Percentiles rank a stretch among this genome's conserved stretches.
Evolutionary conservation across 2,329 filamentous ascomycete species (phyloP).

Genomic region (Colletotrichum shisoi): DNA sequence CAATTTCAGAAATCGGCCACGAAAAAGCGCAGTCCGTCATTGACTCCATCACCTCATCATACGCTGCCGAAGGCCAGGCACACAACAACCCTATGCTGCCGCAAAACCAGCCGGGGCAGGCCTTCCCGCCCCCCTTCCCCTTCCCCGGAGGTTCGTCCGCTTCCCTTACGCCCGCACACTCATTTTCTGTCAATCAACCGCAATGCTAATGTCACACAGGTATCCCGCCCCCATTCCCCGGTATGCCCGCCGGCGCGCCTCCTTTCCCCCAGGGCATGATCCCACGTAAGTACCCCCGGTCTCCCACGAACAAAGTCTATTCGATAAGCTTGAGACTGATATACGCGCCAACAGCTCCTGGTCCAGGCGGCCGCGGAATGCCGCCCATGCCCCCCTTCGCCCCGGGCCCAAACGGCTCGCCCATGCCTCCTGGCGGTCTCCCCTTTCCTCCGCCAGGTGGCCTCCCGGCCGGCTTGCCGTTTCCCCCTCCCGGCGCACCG

Average conservation of each 20-base stretch:
- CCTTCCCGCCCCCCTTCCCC: slow-evolving; percentile 63
- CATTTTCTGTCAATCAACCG: neutral
- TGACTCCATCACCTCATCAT: slow-evolving; percentile 95
- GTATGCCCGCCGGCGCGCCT: slow-evolving; percentile 54
- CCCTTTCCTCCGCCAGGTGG: slow-evolving; percentile 55
- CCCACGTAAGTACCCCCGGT: slow-evolving; percentile 60
- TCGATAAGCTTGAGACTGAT: slow-evolving; percentile 12
- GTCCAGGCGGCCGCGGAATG: slow-evolving; percentile 60
- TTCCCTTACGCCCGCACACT: slow-evolving; percentile 33
- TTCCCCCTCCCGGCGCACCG: slow-evolving; percentile 43
- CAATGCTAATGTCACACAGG: slow-evolving; percentile 50
- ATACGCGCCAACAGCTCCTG: slow-evolving; percentile 53
- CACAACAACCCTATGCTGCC: slow-evolving; percentile 84
- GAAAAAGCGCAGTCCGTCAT: slow-evolving; percentile 99
- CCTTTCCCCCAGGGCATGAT: slow-evolving; percentile 54
- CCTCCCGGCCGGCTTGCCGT: slow-evolving; percentile 41
- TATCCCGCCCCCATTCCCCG: slow-evolving; percentile 67
- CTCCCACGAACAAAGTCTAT: slow-evolving; percentile 9
- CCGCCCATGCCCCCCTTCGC: slow-evolving; percentile 57
- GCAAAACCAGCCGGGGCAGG: slow-evolving; percentile 69
- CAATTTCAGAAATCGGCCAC: slow-evolving; percentile 86
- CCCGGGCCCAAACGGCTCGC: slow-evolving; percentile 50
- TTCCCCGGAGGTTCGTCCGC: slow-evolving; percentile 65
- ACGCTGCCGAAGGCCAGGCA: slow-evolving; percentile 91
- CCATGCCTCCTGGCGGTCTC: slow-evolving; percentile 53